Conservation (phyloP, 1,284 basidiomycete species). For the Microbotryum intermedium region DNA sequence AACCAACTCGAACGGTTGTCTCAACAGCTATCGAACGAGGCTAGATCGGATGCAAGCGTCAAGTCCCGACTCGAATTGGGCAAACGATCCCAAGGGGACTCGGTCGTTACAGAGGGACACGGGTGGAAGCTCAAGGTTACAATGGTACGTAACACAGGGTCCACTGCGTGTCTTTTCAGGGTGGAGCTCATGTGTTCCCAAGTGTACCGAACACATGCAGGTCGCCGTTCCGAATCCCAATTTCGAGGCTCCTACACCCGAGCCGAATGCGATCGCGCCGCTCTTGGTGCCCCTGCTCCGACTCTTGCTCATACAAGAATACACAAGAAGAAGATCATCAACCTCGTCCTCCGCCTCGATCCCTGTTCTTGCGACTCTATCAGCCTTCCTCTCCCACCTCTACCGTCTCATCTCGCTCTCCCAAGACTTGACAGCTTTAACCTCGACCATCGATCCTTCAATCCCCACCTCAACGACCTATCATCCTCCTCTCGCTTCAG, state of each 20-base stretch:
- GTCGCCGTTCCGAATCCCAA: not conserved
- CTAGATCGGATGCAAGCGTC: not conserved
- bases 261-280: not conserved
- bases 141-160: constrained; percentile 6
- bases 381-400: constrained; percentile 11
- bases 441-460: not conserved
- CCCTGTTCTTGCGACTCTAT: constrained; percentile 11
- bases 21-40: constrained; percentile 16
- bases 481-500: not conserved
- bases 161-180: not conserved
- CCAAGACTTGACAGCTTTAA: not conserved
- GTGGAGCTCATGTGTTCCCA: no score
- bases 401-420: not conserved
- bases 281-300: constrained; percentile 15
- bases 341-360: not conserved
- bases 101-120: constrained; percentile 3
- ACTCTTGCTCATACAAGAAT: constrained; percentile 24
- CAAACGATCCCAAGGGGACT: constrained; percentile 8
- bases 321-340: constrained; percentile 2
- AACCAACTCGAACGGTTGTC: no score
- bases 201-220: not conserved
- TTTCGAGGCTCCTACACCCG: not conserved
- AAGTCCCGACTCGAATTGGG: constrained; percentile 13
- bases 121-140: constrained; percentile 4
- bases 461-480: not conserved